These are phyloP conservation scores for Aspergillus sclerotiicarbonarius DNA, from an alignment of 495 filamentous ascomycete species.

Conservation along the genomic window DNA sequence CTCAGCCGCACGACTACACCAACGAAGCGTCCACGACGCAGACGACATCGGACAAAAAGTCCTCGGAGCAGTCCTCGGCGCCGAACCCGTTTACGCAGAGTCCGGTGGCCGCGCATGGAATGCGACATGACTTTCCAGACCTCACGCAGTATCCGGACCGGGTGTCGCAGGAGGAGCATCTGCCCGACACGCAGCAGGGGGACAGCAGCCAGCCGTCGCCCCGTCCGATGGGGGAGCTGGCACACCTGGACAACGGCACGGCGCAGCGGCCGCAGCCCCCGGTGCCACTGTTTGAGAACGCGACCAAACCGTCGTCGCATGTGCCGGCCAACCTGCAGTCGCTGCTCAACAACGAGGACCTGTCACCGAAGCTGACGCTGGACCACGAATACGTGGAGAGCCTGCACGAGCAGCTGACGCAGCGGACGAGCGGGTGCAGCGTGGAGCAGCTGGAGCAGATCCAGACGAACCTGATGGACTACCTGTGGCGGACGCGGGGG, in stretches of 20 bases:
- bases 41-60: slow-evolving; percentile 78
- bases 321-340: slow-evolving; percentile 38
- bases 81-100: slow-evolving; percentile 61
- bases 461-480: slow-evolving; percentile 85
- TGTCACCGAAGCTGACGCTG: slow-evolving; percentile 48
- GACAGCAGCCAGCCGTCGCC: slow-evolving; percentile 42
- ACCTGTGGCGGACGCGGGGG: slow-evolving; percentile 72
- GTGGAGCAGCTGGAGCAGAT: slow-evolving; percentile 96
- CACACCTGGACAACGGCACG: slow-evolving; percentile 28
- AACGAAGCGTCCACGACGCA: slow-evolving; percentile 84
- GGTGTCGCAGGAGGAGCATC: slow-evolving; percentile 43
- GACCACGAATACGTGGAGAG: slow-evolving; percentile 53
- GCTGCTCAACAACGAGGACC: slow-evolving; percentile 47
- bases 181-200: slow-evolving; percentile 46
- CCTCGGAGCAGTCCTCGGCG: slow-evolving; percentile 45
- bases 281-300: slow-evolving; percentile 44
- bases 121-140: slow-evolving; percentile 35
- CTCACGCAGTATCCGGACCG: slow-evolving; percentile 42
- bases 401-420: slow-evolving; percentile 58
- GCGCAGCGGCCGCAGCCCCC: slow-evolving; percentile 42
- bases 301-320: slow-evolving; percentile 26
- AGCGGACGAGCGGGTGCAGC: slow-evolving; percentile 71
- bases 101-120: slow-evolving; percentile 33
- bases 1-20: slow-evolving; percentile 69
- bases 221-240: slow-evolving; percentile 14